Evolutionary conservation across 345 rosid species (phyloP), one percentile per base, ranked within the genome.

Genomic region (Physaria fendleri): DNA sequence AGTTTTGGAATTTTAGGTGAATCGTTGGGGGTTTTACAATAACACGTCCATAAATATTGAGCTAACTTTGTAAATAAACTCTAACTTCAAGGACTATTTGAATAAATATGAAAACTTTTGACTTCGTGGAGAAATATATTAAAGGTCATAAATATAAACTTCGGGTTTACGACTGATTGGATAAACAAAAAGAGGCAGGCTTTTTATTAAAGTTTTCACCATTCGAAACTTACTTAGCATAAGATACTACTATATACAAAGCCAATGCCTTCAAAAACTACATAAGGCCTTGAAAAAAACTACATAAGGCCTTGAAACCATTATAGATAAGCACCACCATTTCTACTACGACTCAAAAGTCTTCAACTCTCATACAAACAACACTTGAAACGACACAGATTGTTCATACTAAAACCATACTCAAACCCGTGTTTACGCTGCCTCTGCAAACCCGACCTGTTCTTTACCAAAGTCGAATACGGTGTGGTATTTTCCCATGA

Each of bases 401-500:
- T 45, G 68, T 69, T 61, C 68, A 55, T 56, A 35, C 66, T 51
- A 35, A 34, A 22, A 52, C 37, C 59, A 57, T 35, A 39, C 38
- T n/a, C n/a, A n/a, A n/a, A n/a, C n/a, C 21, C 28, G 38, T 54
- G 63, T 48, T 56, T 85, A 93, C 5, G 70, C 90, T 6, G 97
- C 94, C 46, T 89, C 86, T 0, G 99, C 99, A 51, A 93, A 93
- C 21, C 99, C 99, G 49, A 93, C 87, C 69, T 76, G 77, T 56
- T 46, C 43, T 2, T 93, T 83, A 17, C 85, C 91, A 6, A 66
- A 87, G 77, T 93, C 99, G 17, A 93, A 89, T 11, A 93, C 85
- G 0, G 97, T 93, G 75, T 93, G 99, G 79, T 77, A 88, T 35
- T 75, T 85, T 7, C 98, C 96, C 95, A 88, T 91, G 82, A 88